Evolutionary conservation across 192 early-diverging fungal genomes (phyloP), one percentile per base, ranked within the genome.

Genomic region (Oehlia diaphana): DNA sequence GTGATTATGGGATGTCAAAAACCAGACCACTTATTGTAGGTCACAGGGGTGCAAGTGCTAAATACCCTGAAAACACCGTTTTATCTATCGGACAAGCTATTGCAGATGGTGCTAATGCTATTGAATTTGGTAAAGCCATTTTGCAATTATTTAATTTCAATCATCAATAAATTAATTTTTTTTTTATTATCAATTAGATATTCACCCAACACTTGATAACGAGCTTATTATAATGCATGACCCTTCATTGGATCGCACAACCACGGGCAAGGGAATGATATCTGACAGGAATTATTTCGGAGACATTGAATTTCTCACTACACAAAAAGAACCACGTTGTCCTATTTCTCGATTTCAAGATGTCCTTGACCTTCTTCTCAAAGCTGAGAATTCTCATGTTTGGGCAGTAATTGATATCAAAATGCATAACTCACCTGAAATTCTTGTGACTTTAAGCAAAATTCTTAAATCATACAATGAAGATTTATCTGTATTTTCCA

Each of bases 391-490:
- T 31, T 79, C 86, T 42, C 79, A 87, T 10, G 71, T 89, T 7
- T 89, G 83, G 80, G 85, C 84, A 72, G 85, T 89, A 63, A 82
- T 90, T 73, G 89, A 90, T 72, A 87, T 90, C 49, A 90, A 90
- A 85, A 83, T 87, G 67, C 47, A 76, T 80, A 39, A 83, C 79
- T 79, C 78, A 77, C 26, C 70, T 70, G 21, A 81, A 61, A 28
- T 82, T 84, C 23, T 49, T 84, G 28, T 73, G 69, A 26, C 49
- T 58, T 53, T 31, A 83, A 23, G 39, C 73, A 35, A 65, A 49
- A 61, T 86, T 12, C 4, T 86, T 9, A 63, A 79, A 16, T 16
- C 31, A 47, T 49, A 62, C 8, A 58, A 49, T 49, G 13, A 63
- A 26, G 70, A 80, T 75, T 33, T 70, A 35, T 28, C 79, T n/a